These are phyloP conservation scores for Clohesyomyces aquaticus DNA, from an alignment of 495 filamentous ascomycete species.

Conservation along the genomic window DNA sequence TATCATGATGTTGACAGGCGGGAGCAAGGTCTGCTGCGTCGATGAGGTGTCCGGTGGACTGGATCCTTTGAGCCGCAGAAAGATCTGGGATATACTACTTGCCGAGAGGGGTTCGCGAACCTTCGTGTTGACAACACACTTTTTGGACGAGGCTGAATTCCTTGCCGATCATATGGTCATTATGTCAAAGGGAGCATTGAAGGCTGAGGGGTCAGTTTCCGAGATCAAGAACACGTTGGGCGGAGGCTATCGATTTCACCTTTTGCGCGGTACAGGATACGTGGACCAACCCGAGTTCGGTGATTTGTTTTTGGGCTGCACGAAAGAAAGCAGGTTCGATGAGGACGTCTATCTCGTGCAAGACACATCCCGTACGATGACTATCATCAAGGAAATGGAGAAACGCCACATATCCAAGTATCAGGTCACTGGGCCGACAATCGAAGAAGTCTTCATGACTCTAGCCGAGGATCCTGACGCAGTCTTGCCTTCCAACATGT, in stretches of 20 bases:
- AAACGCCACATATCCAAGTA: slow-evolving; percentile 65
- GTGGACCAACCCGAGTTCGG: slow-evolving; percentile 55
- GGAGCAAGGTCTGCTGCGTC: slow-evolving; percentile 80
- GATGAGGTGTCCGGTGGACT: slow-evolving; percentile 85
- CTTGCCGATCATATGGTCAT: slow-evolving; percentile 49
- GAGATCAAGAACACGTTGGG: slow-evolving; percentile 47
- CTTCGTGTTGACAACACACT: slow-evolving; percentile 78
- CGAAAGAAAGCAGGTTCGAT: slow-evolving; percentile 65
- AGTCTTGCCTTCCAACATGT: background rate
- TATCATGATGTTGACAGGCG: slow-evolving; percentile 91
- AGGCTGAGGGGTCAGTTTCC: slow-evolving; percentile 44
- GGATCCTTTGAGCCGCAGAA: slow-evolving; percentile 77
- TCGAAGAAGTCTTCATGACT: slow-evolving; percentile 85
- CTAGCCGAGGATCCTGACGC: slow-evolving; percentile 65
- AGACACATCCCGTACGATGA: slow-evolving; percentile 64
- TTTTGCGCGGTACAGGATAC: slow-evolving; percentile 57
- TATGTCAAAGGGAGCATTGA: slow-evolving; percentile 46
- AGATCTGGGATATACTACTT: slow-evolving; percentile 88
- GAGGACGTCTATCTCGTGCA: slow-evolving; percentile 68
- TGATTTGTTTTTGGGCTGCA: slow-evolving; percentile 50
- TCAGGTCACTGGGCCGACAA: slow-evolving; percentile 79
- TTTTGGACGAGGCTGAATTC: slow-evolving; percentile 50
- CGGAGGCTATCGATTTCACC: slow-evolving; percentile 74
- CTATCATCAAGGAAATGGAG: slow-evolving; percentile 68
- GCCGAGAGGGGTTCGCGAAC: slow-evolving; percentile 76